Evolutionary conservation across 176 grass and related monocot species (phyloP), one percentile per base, ranked within the genome.

Genomic region (Puccinellia tenuiflora): DNA sequence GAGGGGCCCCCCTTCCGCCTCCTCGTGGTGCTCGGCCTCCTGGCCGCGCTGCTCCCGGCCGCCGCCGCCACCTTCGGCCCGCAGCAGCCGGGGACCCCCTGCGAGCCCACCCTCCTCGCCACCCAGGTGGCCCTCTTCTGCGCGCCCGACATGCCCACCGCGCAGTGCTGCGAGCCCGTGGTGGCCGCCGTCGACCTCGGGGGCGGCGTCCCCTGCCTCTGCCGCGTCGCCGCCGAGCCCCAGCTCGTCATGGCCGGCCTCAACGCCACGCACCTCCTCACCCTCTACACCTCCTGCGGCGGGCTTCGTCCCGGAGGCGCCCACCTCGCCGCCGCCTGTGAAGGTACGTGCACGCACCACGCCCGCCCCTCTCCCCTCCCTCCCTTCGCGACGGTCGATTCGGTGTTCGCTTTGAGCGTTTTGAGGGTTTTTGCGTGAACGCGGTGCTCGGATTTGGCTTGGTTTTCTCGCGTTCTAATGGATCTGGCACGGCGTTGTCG

Each of bases 211-310:
- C 68, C 55, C 66, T 73, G 81, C 81, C 68, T 74, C 81, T 83
- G 81, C 81, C 70, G 81, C 52, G 81, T 74, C 38, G 81, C 81
- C 2, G 69, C 70, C 10, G 81, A 73, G 69, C 67, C 81, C 25
- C 81, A 46, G 81, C 81, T 74, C 42, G 69, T 46, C 81, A 47
- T 74, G 39, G 69, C 47, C 39, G 81, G 81, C 26, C 81, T 83
- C 69, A 83, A 83, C 81, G 81, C 68, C 69, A 73, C 81, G 26
- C 81, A 72, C 37, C 54, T 83, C 55, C 54, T 83, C 68, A 34
- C 69, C 25, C 81, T 83, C 9, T 83, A 83, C 53, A 9, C 69
- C 29, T 55, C 69, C 67, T 83, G 81, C 69, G 68, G 81, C 20
- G 69, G 81, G 1, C 46, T 68, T 7, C 46, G 63, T 14, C 63